Conservation (phyloP, 352 stramenopile species). For the Pythium angustatum region DNA sequence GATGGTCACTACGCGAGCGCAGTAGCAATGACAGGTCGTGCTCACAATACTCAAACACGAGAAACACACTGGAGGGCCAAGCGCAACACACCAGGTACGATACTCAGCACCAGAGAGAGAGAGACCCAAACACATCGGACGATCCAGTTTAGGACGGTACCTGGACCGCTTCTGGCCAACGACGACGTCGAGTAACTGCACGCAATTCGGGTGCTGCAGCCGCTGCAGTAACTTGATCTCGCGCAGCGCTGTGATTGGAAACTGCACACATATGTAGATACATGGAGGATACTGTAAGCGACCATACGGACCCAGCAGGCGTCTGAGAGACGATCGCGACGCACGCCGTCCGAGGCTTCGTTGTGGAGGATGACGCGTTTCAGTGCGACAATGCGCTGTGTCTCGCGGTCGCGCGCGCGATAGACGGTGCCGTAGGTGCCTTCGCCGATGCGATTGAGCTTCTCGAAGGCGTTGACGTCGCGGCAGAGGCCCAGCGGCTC, state of each 20-base stretch:
- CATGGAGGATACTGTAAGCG: too few relatives aligned
- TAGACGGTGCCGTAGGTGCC: conserved; percentile 91
- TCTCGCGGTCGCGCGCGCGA: conserved; percentile 66
- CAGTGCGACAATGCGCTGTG: conserved; percentile 80
- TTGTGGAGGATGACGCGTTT: conserved; percentile 93
- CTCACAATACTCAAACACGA: conserved; percentile 92
- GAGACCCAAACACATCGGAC: too few relatives aligned
- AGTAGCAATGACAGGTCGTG: conserved; percentile 81
- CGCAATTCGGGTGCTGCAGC: conserved; percentile 70
- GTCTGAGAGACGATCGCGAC: neutral
- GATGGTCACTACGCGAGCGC: conserved; percentile 50
- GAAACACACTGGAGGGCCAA: conserved; percentile 86
- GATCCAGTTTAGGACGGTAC: too few relatives aligned
- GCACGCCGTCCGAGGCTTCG: conserved; percentile 87
- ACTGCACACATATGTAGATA: conserved; percentile 32
- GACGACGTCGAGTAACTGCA: conserved; percentile 69
- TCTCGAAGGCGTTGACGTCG: conserved; percentile 69
- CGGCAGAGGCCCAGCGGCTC: conserved; percentile 49
- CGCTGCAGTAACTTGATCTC: conserved; percentile 79
- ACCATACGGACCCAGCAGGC: too few relatives aligned
- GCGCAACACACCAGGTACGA: too few relatives aligned
- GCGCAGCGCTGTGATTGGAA: conserved; percentile 75
- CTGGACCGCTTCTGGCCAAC: conserved; percentile 69
- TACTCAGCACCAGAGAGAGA: too few relatives aligned
- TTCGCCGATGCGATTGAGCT: conserved; percentile 82